Evolutionary conservation across 768 basidiomycete species (phyloP), one percentile per base, ranked within the genome.

Genomic region (Paxillus rubicundulus): DNA sequence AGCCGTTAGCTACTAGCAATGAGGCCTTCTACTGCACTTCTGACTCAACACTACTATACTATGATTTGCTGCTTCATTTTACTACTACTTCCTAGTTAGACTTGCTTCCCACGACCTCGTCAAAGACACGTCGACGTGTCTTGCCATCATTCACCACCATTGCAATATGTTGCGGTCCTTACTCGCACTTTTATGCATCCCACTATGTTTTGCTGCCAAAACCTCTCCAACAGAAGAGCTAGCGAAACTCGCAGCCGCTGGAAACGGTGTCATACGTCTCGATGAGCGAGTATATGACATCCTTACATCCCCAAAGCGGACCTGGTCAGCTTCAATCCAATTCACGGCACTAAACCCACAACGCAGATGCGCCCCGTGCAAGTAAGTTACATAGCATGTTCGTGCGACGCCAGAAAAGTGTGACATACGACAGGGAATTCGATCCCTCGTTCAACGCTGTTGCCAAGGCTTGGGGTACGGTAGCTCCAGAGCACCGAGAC

Each of bases 361-460:
- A 56, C 84, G 91, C 64, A 88, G 85, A 69, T 99, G 97, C 69
- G 69, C 67, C n/a, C 96, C 95, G 42, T 99, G 97, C 88, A 87
- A 77, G 95, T 92, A 61, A 71, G 90, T 79, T 2, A 9, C 21
- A 16, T 30, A 13, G 4, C 49, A 9, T 18, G 45, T 41, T 36
- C 34, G 4, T 17, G 0, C 6, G 3, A 3, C 17, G 24, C 30
- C 9, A 9, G 8, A 13, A 30, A 18, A 33, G 4, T 47, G n/a
- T 54, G 12, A 1, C 34, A 14, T n/a, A 13, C 10, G 20, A 45
- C 67, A 96, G 93, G 67, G 82, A 89, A 60, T 96, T 98, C 64
- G 82, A 89, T 45, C 92, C 95, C 7, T 77, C 85, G 5, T 97
- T 85, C 80, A 78, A 77, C n/a, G 73, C 83, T 3, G 86, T 96